Base-by-base conservation (phyloP, 768 basidiomycete genomes). In the Suillus paluster region DNA sequence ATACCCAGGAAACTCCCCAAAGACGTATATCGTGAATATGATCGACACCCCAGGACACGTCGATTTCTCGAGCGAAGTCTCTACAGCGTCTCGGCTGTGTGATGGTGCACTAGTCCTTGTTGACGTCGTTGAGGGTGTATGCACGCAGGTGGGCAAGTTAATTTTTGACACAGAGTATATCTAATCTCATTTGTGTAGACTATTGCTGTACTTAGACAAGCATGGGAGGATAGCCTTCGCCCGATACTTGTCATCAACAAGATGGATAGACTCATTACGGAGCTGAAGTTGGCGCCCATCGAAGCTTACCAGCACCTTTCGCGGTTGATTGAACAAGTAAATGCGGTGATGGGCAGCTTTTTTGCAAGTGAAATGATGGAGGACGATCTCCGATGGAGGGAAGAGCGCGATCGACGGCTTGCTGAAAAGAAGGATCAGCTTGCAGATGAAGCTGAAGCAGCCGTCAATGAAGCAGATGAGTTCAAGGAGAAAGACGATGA, bases 21-120 rank as follows among this genome's bases (percentile, higher is more conserved):
- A 81, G 71, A 90, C 88, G 25, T 97, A 92, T 77, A 82, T 91
- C 50, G 85, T 98, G 58, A 98, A 97, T 72, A 90, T 99, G 83
- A 97, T 99, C 65, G 97, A 99, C 75, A 99, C 97, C 0, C 97
- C 97, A 17, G 97, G 97, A 4, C 97, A 99, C 78, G 97, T 99
- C 25, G 97, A 99, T 75, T 99, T 99, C 68, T 96, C 95, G 0
- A 95, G 90, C 59, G 97, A 99, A 73, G 97, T 99, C 0, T 98
- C 95, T 1, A 92, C 94, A 1, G 95, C 97, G 23, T 93, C 95
- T 14, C 81, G 96, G 54, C 72, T 99, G 27, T 97, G 95, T 67
- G 97, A 99, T 75, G 97, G 97, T 15, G 95, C 97, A 2, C 83
- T 99, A 7, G 92, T 99, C 44, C 79, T 99, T 6, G 95, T 99